Base-by-base conservation (phyloP, 331 rosid genomes). In the Acacia pycnantha region DNA sequence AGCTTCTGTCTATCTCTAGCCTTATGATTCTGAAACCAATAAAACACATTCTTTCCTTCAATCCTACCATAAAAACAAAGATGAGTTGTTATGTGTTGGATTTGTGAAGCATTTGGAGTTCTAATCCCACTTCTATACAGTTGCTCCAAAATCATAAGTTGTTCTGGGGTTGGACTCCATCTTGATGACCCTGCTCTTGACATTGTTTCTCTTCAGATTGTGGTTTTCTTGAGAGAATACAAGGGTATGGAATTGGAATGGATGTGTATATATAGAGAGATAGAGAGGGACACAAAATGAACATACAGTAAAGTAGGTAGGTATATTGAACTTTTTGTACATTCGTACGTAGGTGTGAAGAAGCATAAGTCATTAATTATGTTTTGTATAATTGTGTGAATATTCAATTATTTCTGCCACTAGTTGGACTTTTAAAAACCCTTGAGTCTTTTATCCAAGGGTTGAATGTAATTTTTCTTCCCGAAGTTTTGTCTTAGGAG, bases 21-120 rank as follows among this genome's bases (percentile, higher is more conserved):
- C 87, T 95, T 95, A 79, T 95, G 99, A 77, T 95, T 95, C 78
- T 95, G 99, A 86, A 95, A 95, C 99, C 99, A 95, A 83, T 95
- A 95, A 83, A 93, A 95, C 15, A 95, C 99, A 87, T 95, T 95
- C 70, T 95, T 95, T 3, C 99, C 98, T 74, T 93, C 97, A 29
- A 95, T 95, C 82, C 90, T 93, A 1, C 99, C 99, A 84, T 95
- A 95, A 74, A 90, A 81, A 65, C 96, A 93, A 86, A 95, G 98
- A 70, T 93, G 98, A 31, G 92, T 75, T 21, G 98, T 92, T 75
- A 95, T 93, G 67, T 93, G 97, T 76, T 95, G 98, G 71, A 95
- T 95, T 84, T 95, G 99, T 24, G 91, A 86, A 46, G 99, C 93
- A 85, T 82, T 93, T 0, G 98, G 99, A 74, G 99, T 95, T 74